phyloP scores from a whole-genome alignment of 2,329 filamentous ascomycete species.

The Keithomyces neogunnii region DNA sequence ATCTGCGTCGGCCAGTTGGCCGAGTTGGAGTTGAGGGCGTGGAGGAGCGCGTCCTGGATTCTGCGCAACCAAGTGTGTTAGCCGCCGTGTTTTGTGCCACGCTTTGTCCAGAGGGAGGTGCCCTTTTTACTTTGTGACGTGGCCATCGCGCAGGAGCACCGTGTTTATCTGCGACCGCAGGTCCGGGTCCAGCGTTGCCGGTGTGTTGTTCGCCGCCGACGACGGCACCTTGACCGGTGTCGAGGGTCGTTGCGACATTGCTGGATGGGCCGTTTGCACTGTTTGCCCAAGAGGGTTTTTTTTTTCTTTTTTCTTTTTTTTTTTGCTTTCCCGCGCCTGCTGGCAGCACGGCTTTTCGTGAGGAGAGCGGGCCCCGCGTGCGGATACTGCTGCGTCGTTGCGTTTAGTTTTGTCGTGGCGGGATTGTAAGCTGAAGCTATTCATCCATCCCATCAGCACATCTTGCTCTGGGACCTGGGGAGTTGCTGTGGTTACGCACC shows the following conservation, averaged over 20 bases:
- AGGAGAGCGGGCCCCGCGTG: too few relatives aligned
- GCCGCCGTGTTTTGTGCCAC: background rate
- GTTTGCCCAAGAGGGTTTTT: too few relatives aligned
- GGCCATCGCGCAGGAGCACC: conserved; percentile 48
- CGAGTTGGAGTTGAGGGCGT: conserved; percentile 49
- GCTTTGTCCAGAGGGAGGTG: background rate
- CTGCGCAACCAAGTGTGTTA: conserved; percentile 23
- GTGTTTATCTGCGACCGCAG: conserved; percentile 55
- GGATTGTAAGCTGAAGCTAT: too few relatives aligned
- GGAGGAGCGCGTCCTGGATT: conserved; percentile 56
- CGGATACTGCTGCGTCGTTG: too few relatives aligned
- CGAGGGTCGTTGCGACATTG: conserved; percentile 38
- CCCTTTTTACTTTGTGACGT: conserved; percentile 45
- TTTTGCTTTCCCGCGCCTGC: too few relatives aligned
- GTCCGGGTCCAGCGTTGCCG: conserved; percentile 53
- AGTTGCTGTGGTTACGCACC: too few relatives aligned
- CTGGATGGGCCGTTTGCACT: conserved; percentile 2
- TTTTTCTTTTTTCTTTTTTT: too few relatives aligned
- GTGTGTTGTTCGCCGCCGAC: conserved; percentile 50
- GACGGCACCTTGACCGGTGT: conserved; percentile 54
- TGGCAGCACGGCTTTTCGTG: too few relatives aligned
- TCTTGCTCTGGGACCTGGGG: too few relatives aligned
- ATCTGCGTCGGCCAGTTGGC: conserved; percentile 56
- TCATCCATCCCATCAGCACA: too few relatives aligned
- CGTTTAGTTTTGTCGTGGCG: too few relatives aligned